Percentiles rank a stretch among this genome's conserved stretches.
These are phyloP conservation scores for Psilocybe subaeruginosa DNA, from an alignment of 768 basidiomycete genomes.

Conservation along the genomic window DNA sequence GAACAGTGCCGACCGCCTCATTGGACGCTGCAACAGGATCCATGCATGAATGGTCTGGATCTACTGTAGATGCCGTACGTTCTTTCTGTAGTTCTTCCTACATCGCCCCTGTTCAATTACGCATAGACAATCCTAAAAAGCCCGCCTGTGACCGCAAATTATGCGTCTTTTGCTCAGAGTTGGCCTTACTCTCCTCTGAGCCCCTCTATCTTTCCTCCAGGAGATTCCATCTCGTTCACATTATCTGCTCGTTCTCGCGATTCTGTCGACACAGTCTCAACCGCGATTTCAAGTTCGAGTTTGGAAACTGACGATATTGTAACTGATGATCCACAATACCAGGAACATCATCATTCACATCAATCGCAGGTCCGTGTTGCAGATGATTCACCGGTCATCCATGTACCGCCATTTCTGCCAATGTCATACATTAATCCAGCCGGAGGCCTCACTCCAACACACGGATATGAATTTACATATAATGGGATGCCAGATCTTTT, in stretches of 20 bases:
- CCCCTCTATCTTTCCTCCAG: conserved; percentile 14
- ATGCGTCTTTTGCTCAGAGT: conserved; percentile 19
- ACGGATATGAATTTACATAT: conserved; percentile 21
- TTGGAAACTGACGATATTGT: conserved; percentile 35
- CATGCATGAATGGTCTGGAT: conserved; percentile 19
- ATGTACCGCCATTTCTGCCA: conserved; percentile 36
- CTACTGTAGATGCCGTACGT: conserved; percentile 22
- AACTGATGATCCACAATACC: conserved; percentile 44
- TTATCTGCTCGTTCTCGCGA: conserved; percentile 26
- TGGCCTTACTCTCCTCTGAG: conserved; percentile 20
- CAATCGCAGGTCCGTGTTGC: conserved; percentile 41
- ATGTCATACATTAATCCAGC: conserved; percentile 16
- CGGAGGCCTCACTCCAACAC: conserved; percentile 16
- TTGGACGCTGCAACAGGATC: background rate
- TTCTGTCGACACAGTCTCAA: conserved; percentile 25
- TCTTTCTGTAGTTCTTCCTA: background rate
- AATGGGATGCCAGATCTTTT: conserved; percentile 4
- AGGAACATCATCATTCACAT: conserved; percentile 40
- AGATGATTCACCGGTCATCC: conserved; percentile 34
- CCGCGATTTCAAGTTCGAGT: conserved; percentile 27
- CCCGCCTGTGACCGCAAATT: conserved; percentile 14
- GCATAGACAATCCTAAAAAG: conserved; percentile 16
- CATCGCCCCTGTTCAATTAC: background rate
- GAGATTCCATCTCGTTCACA: conserved; percentile 19
- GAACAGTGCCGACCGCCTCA: background rate